A percentile compares a stretch with the other conserved stretches of the same genome.
phyloP scores from a whole-genome alignment of 305 asterid species.

The Fraxinus paxiana region DNA sequence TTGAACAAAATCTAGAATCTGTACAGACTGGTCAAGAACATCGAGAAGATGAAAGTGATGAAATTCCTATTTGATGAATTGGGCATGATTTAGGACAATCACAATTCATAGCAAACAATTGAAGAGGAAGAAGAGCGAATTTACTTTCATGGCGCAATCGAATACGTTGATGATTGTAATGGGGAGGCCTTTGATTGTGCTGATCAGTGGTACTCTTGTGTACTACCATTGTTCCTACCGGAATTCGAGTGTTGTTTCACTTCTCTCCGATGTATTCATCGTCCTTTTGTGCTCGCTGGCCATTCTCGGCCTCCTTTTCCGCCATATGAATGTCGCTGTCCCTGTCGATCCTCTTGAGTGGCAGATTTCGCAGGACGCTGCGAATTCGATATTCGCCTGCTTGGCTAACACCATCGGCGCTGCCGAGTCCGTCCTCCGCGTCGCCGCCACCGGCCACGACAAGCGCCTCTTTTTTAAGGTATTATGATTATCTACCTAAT shows the following conservation, averaged over 20 bases:
- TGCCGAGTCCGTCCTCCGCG: constrained; percentile 94
- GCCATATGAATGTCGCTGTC: constrained; percentile 89
- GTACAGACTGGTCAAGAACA: neutral
- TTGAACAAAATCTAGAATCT: neutral
- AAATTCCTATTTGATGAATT: neutral
- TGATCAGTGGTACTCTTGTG: constrained; percentile 74
- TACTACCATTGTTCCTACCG: constrained; percentile 93
- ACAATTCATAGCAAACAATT: neutral
- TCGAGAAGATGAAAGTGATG: neutral
- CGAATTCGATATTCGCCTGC: constrained; percentile 70
- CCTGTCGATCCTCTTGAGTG: constrained; percentile 96
- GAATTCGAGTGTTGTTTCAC: constrained; percentile 65
- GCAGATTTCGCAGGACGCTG: constrained; percentile 95
- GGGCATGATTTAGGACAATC: neutral
- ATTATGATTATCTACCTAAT: neutral
- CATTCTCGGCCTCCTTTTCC: constrained; percentile 90
- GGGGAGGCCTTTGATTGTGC: constrained; percentile 43
- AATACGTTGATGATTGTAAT: constrained; percentile 24
- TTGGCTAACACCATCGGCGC: constrained; percentile 94
- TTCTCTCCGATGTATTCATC: constrained; percentile 80
- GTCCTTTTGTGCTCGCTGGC: constrained; percentile 87
- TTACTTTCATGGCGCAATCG: neutral
- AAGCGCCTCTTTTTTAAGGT: constrained; percentile 90
- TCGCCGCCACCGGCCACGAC: constrained; percentile 96
- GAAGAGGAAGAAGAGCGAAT: neutral